Conservation (phyloP, 2,329 filamentous ascomycete genomes). For the Colletotrichum sp. region DNA sequence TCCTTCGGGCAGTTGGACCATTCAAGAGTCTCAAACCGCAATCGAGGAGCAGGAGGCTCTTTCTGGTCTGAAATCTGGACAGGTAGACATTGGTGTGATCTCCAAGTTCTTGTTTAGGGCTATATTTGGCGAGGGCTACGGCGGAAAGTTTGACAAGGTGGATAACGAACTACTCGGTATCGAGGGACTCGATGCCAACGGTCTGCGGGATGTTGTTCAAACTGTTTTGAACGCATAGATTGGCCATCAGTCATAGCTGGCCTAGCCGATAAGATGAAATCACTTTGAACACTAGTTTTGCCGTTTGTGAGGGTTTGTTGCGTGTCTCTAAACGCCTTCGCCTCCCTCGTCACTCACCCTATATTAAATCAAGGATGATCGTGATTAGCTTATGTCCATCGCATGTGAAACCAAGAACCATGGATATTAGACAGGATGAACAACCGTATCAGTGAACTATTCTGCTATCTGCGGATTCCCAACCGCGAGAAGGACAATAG, state of each 20-base stretch:
- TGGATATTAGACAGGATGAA: too few relatives aligned
- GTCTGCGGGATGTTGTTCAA: not conserved
- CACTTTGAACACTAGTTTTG: not conserved
- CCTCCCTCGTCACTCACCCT: too few relatives aligned
- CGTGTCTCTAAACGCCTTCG: too few relatives aligned
- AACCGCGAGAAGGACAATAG: too few relatives aligned
- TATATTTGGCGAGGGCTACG: not conserved
- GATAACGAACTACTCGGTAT: not conserved
- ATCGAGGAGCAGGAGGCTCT: not conserved
- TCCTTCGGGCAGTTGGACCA: not conserved
- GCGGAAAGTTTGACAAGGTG: not conserved
- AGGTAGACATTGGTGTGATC: not conserved
- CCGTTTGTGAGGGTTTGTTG: not conserved
- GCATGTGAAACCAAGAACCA: too few relatives aligned
- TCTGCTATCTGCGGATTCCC: too few relatives aligned
- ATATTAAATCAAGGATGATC: too few relatives aligned
- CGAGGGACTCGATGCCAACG: not conserved
- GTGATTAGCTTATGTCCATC: too few relatives aligned
- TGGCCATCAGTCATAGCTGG: not conserved
- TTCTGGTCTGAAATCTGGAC: not conserved
- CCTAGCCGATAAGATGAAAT: not conserved
- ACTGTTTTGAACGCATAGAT: not conserved
- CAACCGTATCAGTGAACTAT: too few relatives aligned
- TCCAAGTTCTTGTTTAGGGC: not conserved
- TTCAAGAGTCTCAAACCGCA: not conserved